A percentile compares a stretch with the other conserved stretches of the same genome.
Conservation (phyloP, 208 protist species). For the Herpetomonas tarakana region DNA sequence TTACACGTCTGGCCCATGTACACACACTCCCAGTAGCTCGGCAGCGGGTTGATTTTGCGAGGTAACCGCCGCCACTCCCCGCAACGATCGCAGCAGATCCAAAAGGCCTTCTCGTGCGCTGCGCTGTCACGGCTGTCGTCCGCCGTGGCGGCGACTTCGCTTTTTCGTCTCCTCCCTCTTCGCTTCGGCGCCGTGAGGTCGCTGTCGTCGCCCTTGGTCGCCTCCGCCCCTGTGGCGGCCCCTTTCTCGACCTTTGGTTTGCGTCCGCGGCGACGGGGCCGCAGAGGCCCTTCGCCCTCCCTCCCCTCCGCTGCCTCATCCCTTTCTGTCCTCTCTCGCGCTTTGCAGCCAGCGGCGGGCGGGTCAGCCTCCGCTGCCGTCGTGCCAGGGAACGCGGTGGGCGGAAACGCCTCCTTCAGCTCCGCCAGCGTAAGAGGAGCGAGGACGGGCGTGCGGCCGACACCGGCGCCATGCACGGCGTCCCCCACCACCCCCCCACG, state of each 20-base stretch:
- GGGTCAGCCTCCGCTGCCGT: too few relatives aligned
- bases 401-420: constrained; percentile 25
- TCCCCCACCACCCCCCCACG: background rate
- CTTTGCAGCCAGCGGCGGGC: too few relatives aligned
- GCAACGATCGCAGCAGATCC: constrained; percentile 32
- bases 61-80: constrained; percentile 23
- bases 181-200: background rate
- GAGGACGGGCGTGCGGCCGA: background rate
- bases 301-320: background rate
- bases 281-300: background rate
- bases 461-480: background rate
- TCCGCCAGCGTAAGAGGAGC: constrained; percentile 12
- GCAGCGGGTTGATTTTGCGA: constrained; percentile 14
- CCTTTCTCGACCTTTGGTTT: constrained; percentile 6
- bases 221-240: background rate
- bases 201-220: background rate
- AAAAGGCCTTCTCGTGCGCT: constrained; percentile 12
- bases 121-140: background rate
- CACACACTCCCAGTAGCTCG: constrained; percentile 38
- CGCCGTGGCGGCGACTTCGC: background rate
- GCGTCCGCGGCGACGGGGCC: constrained; percentile 5
- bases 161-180: background rate
- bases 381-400: too few relatives aligned
- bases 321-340: background rate
- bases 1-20: constrained; percentile 23